Base-by-base conservation (phyloP, 352 stramenopile species). In the Phytophthora capsici region DNA sequence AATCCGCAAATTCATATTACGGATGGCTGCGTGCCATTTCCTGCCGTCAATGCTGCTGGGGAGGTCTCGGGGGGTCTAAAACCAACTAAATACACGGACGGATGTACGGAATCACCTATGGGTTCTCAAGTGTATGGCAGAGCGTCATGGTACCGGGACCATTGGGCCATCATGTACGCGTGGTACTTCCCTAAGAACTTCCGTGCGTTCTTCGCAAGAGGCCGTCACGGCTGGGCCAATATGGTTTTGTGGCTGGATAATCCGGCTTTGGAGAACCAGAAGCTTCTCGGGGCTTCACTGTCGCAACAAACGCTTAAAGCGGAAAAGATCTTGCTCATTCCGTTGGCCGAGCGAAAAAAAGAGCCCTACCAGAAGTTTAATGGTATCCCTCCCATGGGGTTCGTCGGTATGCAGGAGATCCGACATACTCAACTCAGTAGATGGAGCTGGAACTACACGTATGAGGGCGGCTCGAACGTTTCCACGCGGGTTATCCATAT, bases 51-150 rank as follows among this genome's bases (percentile, higher is more conserved):
- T 47, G 22, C 44, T 34, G 55, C 20, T 22, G 44, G 55, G 6
- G 36, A 41, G 6, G 9, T 41, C 36, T 10, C 36, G 13, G 36
- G 36, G 2, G 34, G 49, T 14, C 22, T 56, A 2, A 56, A 56
- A 19, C 10, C 32, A 25, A 48, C 45, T 0, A 30, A 45, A n/a
- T 0, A 9, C 7, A 34, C 16, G 9, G 54, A 50, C 1, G 30
- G n/a, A 1, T 46, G 9, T 46, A 20, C 9, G 40, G 10, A 26
- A 57, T 1, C 43, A 6, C 9, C 36, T 0, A 0, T 41, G 55
- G 62, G 53, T 0, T 60, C 62, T 17, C 62, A 64, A 51, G 47
- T 64, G 3, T 70, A 70, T 17, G 54, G 53, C 0, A 38, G 61
- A 50, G n/a, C 53, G 2, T 26, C n/a, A 12, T 55, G 49, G 53